Conservation (phyloP, 441 rosid genomes). For the Lepidium campestre region DNA sequence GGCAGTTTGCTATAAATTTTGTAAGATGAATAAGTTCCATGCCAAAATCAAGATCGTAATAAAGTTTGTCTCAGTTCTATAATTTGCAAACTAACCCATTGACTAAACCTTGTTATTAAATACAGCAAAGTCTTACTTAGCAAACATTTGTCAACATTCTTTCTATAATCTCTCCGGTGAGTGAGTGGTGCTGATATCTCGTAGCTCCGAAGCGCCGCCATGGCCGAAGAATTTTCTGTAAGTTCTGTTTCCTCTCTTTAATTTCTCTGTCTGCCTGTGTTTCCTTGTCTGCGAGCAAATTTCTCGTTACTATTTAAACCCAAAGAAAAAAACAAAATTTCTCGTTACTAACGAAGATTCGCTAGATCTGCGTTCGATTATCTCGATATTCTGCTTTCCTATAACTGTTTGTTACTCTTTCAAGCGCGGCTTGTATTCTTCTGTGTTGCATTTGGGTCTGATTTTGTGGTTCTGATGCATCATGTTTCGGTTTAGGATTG, state of each 20-base stretch:
- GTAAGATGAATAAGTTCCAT: neutral
- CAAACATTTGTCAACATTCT: neutral
- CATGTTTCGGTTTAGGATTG: neutral
- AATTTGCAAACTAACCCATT: neutral
- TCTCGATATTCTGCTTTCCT: neutral
- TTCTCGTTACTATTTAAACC: neutral
- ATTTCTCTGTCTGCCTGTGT: neutral
- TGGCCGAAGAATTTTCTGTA: constrained; percentile 31
- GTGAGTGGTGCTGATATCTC: constrained; percentile 16
- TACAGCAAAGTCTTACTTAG: neutral
- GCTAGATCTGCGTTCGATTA: constrained; percentile 22
- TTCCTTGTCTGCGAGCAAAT: constrained; percentile 1
- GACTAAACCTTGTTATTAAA: neutral
- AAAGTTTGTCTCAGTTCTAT: neutral
- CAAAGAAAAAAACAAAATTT: neutral
- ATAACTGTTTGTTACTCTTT: neutral
- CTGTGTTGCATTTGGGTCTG: neutral
- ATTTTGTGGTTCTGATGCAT: neutral
- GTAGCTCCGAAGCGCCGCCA: constrained; percentile 9
- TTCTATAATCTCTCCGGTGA: constrained; percentile 11
- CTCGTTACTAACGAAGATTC: neutral
- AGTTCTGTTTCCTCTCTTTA: neutral
- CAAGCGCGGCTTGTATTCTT: neutral
- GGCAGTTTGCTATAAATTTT: too few species aligned
- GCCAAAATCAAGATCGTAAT: neutral